Base-by-base conservation (phyloP, 1,284 basidiomycete species). In the Rhodofomes roseus region DNA sequence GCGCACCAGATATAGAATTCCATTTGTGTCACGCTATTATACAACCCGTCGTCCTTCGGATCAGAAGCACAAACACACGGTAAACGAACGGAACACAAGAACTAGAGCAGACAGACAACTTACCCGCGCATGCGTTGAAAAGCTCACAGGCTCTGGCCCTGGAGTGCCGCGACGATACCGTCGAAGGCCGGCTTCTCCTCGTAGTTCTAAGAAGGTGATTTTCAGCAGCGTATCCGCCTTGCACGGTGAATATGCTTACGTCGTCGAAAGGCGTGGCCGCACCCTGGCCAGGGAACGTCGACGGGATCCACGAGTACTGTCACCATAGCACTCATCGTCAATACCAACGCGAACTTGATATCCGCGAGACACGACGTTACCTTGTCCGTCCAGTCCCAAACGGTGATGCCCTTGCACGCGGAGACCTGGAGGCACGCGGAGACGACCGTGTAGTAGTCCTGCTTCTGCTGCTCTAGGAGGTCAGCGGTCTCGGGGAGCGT, bases 361-460 rank as follows among this genome's bases (percentile, higher is more conserved):
- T 27, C 14, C 7, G 8, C 43, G 36, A 11, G 2, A 8, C 11
- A 11, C 11, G 29, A 44, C 62, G 18, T 22, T 25, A 61, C 66
- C 63, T 68, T 79, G 68, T 81, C 80, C 6, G 78, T 80, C 64
- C 67, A 81, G 66, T 81, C 81, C 81, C 81, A 83, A 34, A 81
- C 64, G 0, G 81, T 82, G 53, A 81, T 70, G 39, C 81, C 81
- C 50, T 82, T 70, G 62, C 81, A 83, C 18, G 68, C 66, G 12
- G 64, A 37, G 16, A 81, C 77, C 18, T 71, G 71, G 58, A 73
- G 69, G 69, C 82, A 84, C 4, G 81, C 78, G 1, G 65, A 58
- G 53, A 82, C 70, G 48, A 81, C 79, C 16, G 66, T 78, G 66
- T 76, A 65, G 66, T 79, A 83, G 63, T 83, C 80, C 29, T 67